A percentile compares a stretch with the other conserved stretches of the same genome.
phyloP scores from a whole-genome alignment of 2,329 filamentous ascomycete genomes.

The Monilinia polystroma region DNA sequence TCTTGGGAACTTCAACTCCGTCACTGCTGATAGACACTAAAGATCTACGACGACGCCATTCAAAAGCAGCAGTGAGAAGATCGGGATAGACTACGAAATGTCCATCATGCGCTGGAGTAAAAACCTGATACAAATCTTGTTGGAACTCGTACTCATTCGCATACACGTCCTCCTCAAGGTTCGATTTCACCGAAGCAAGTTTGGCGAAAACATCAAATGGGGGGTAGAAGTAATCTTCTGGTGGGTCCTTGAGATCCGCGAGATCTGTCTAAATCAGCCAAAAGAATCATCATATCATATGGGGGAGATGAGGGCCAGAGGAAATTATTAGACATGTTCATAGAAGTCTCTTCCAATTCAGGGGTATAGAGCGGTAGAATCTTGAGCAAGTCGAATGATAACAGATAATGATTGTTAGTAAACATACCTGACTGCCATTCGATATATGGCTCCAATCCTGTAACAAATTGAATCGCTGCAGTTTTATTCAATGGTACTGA shows the following conservation, averaged over 20 bases:
- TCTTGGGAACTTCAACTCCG: constrained; percentile 56
- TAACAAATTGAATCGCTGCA: constrained; percentile 34
- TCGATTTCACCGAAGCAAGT: constrained; percentile 48
- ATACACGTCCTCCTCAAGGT: constrained; percentile 44
- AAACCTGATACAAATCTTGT: constrained; percentile 51
- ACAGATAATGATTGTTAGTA: neutral
- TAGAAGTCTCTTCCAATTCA: neutral
- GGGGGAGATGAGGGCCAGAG: neutral
- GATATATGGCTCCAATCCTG: constrained; percentile 35
- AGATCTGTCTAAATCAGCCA: constrained; percentile 30
- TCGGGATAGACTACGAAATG: constrained; percentile 60
- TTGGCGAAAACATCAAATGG: constrained; percentile 49
- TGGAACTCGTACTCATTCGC: constrained; percentile 56
- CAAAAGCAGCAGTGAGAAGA: constrained; percentile 52
- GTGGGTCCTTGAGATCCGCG: constrained; percentile 49
- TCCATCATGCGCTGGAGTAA: constrained; percentile 60
- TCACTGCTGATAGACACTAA: constrained; percentile 62
- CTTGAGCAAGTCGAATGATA: neutral
- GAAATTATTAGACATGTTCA: neutral
- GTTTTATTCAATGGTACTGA: constrained; percentile 36
- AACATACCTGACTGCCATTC: constrained; percentile 38
- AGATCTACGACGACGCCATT: constrained; percentile 48
- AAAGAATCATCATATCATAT: neutral
- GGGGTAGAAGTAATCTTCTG: constrained; percentile 50
- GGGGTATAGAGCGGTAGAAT: neutral